Evolutionary conservation across 176 grass and related monocot genomes (phyloP).

Genomic region (Carex littledalei): DNA sequence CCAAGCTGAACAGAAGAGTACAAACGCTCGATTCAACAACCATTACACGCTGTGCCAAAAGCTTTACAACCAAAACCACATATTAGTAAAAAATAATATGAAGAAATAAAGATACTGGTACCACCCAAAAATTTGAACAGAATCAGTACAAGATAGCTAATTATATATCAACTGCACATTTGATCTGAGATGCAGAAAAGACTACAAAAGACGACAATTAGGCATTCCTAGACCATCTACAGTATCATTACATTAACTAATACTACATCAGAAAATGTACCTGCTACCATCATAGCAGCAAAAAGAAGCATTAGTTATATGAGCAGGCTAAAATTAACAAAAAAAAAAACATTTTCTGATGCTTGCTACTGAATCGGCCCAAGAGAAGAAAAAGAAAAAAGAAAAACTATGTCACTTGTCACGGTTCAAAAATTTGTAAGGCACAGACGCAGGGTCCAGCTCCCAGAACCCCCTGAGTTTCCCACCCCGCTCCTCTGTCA

Average conservation of each 20-base stretch:
- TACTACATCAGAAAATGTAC: not conserved
- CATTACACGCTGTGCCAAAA: not conserved
- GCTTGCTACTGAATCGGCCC: not conserved
- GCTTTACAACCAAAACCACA: not conserved
- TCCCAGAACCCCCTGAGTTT: slow-evolving; percentile 58
- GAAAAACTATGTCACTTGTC: not conserved
- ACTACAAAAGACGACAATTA: not conserved
- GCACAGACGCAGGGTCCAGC: slow-evolving; percentile 76
- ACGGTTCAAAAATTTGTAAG: slow-evolving; percentile 37
- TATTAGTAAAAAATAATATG: not conserved
- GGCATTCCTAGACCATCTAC: not conserved
- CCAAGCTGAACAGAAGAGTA: not conserved
- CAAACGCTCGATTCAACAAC: not conserved
- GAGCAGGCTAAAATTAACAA: not conserved
- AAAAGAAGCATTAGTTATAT: not conserved
- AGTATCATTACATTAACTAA: not conserved
- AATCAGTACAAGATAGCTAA: not conserved
- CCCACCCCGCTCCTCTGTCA: slow-evolving; percentile 45
- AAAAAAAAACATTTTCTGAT: not conserved
- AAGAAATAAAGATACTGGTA: not conserved
- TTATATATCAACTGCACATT: not conserved
- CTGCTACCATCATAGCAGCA: not conserved
- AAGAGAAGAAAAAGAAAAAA: not conserved
- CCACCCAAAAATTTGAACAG: not conserved
- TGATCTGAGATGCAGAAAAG: not conserved